Evolutionary conservation across 495 filamentous ascomycete species (phyloP).

Genomic region (Endocarpon pusillum): DNA sequence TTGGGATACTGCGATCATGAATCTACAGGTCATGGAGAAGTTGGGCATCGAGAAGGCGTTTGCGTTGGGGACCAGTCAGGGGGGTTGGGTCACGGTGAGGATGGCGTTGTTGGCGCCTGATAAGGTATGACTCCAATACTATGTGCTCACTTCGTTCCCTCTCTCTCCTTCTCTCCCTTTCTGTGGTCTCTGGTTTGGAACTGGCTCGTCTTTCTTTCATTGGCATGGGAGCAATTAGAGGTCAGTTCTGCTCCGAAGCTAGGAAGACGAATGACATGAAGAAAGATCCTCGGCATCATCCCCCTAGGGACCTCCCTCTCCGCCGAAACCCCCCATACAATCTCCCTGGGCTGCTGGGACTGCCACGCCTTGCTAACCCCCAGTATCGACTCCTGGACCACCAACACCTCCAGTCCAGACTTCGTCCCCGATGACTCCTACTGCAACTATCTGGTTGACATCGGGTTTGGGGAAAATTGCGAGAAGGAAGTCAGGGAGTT

Average conservation of each 20-base stretch:
- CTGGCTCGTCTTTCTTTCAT: no score
- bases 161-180: background rate
- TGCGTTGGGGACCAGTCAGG: conserved; percentile 42
- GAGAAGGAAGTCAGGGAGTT: conserved; percentile 22
- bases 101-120: conserved; percentile 45
- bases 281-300: conserved; percentile 44
- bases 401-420: conserved; percentile 22
- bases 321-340: conserved; percentile 35
- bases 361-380: conserved; percentile 21
- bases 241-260: no score
- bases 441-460: conserved; percentile 34
- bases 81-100: conserved; percentile 39
- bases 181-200: no score
- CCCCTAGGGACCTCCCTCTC: conserved; percentile 46
- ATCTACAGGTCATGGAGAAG: conserved; percentile 31
- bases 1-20: conserved; percentile 35
- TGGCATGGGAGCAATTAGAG: no score
- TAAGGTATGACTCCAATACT: conserved; percentile 19
- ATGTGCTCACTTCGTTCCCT: conserved; percentile 1
- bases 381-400: conserved; percentile 31
- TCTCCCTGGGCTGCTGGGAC: conserved; percentile 40
- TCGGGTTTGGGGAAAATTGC: conserved; percentile 36
- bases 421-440: conserved; percentile 38
- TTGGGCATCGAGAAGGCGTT: conserved; percentile 39
- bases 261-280: no score